These are phyloP conservation scores for Tulasnella sp. DNA, from an alignment of 768 basidiomycete species.

Conservation along the genomic window DNA sequence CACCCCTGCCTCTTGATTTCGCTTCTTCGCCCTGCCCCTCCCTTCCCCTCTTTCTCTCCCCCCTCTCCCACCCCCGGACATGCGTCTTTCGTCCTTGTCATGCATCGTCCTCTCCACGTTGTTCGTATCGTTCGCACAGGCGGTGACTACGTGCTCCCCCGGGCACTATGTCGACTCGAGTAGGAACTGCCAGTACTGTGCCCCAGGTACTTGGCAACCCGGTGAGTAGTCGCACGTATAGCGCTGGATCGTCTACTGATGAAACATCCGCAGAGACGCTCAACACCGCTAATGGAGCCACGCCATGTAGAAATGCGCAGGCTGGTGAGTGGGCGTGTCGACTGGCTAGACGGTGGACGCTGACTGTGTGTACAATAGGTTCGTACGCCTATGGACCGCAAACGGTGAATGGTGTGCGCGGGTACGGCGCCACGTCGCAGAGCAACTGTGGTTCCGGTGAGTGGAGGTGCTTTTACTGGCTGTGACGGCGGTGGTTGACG, in stretches of 20 bases:
- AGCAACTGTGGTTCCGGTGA: not conserved
- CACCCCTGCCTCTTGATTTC: not conserved
- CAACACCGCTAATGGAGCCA: not conserved
- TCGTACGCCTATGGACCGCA: constrained; percentile 1
- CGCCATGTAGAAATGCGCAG: not conserved
- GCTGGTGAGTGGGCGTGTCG: not conserved
- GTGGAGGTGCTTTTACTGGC: not conserved
- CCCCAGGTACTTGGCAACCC: not conserved
- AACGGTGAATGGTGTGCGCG: not conserved
- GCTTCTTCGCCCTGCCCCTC: not conserved
- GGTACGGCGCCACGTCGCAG: not conserved
- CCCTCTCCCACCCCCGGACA: not conserved
- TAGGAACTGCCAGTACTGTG: not conserved
- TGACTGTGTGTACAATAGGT: not conserved
- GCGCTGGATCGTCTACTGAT: not conserved
- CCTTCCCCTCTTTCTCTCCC: too few relatives aligned
- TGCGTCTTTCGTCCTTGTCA: not conserved
- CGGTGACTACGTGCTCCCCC: not conserved
- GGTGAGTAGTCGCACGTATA: not conserved
- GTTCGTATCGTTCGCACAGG: too few relatives aligned
- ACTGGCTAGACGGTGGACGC: not conserved
- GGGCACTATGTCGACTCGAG: not conserved
- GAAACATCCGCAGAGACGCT: not conserved
- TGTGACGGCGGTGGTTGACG: too few relatives aligned
- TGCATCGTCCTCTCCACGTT: too few relatives aligned